Base-by-base conservation (phyloP, 2,329 filamentous ascomycete species). In the Allantophomopsis lycopodina region DNA sequence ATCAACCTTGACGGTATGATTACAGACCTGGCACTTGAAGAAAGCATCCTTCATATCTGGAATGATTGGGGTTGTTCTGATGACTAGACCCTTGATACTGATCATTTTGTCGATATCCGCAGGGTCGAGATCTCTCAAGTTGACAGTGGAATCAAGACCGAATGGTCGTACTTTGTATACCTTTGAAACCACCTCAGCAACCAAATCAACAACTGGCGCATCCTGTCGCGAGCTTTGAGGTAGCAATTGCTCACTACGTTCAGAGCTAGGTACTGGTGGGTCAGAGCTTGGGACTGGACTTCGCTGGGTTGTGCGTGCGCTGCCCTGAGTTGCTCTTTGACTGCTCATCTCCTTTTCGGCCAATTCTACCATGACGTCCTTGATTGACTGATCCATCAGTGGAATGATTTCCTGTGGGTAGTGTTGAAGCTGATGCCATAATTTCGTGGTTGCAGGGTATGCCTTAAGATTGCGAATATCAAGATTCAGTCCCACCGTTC, bases 21-120 rank as follows among this genome's bases (percentile, higher is more conserved):
- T 86, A 62, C 91, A 98, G 18, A 89, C 76, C 42, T 86, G 84
- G 63, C 91, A 98, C 46, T 85, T 83, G 74, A 98, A 98, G 64
- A 94, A 95, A 1, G 91, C 91, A 56, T 94, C 85, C 63, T 93
- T 95, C 93, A 98, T 98, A 53, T 98, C 91, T 1, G 91, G 91
- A 47, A 98, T 96, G 48, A 98, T 84, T 1, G 91, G 87, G 0
- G 91, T 96, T 3, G 91, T 83, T 45, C 91, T 79, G 53, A 98
- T 98, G 44, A 98, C 91, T 13, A 98, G 70, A 35, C 91, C 91
- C 62, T 96, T 98, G 61, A 98, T 80, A 48, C 81, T 85, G 48
- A 98, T 81, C 48, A 98, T 73, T 55, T 93, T 93, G 61, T 98
- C 93, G 75, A 96, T 94, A 55, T 96, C 86, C 72, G 49, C 10